Percentiles rank a stretch among this genome's conserved stretches.
phyloP scores from a whole-genome alignment of 1,139 yeast species.

The Tardiomyces digboiensis region DNA sequence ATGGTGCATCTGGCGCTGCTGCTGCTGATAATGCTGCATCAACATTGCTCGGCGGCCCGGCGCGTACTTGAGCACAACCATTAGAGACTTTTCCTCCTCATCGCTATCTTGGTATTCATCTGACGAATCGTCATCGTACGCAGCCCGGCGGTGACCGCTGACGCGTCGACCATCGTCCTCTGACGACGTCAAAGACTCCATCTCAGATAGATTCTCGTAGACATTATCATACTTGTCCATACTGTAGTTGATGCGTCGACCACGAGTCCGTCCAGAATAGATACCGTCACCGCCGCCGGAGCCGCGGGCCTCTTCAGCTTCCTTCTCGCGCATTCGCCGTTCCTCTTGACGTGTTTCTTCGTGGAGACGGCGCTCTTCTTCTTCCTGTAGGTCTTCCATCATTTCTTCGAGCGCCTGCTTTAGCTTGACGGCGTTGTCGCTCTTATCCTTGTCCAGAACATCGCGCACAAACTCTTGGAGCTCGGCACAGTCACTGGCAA shows the following conservation, averaged over 20 bases:
- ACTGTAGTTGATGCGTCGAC: conserved; percentile 27
- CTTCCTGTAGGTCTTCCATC: background rate
- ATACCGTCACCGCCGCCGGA: conserved; percentile 21
- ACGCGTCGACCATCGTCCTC: conserved; percentile 1
- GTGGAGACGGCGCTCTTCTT: background rate
- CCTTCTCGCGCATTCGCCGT: conserved; percentile 15
- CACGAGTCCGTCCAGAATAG: conserved; percentile 28
- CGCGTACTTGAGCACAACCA: background rate
- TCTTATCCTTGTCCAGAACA: background rate
- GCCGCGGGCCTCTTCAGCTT: conserved; percentile 15
- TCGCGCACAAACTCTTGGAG: background rate
- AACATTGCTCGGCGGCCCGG: background rate
- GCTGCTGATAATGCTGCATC: conserved; percentile 6
- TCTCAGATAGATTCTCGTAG: conserved; percentile 7
- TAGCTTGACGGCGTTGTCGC: background rate
- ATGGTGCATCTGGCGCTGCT: conserved; percentile 18
- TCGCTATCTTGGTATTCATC: background rate
- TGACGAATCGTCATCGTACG: background rate
- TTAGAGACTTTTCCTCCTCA: background rate
- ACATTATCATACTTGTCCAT: conserved; percentile 13
- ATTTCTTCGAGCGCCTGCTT: background rate
- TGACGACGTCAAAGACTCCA: conserved; percentile 8
- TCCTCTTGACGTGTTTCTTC: conserved; percentile 8
- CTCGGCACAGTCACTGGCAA: background rate
- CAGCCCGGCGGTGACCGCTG: background rate